Evolutionary conservation across 176 grass and related monocot species (phyloP).

Genomic region (Urochloa ruziziensis): DNA sequence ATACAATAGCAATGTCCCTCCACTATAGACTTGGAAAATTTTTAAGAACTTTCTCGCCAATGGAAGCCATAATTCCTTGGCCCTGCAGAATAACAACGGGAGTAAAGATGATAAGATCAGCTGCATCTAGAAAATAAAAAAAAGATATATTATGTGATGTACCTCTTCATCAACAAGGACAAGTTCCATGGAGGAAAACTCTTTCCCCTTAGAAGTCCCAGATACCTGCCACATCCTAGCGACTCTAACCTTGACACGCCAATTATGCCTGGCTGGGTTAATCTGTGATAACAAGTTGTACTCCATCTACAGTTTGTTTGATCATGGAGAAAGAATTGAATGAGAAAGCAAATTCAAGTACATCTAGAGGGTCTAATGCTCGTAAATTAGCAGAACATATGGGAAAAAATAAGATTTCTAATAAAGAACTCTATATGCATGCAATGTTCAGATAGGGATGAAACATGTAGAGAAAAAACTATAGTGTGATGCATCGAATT

Average conservation of each 20-base stretch:
- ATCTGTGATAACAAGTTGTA: background rate
- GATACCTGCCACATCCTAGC: background rate
- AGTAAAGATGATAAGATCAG: background rate
- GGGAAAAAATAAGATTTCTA: too few species aligned
- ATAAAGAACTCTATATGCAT: too few species aligned
- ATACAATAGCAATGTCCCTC: background rate
- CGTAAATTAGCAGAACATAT: background rate
- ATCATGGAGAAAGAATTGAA: background rate
- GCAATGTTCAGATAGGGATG: background rate
- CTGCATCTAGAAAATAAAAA: background rate
- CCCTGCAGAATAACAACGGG: background rate
- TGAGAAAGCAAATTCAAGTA: background rate
- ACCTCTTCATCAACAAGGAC: slow-evolving; percentile 2
- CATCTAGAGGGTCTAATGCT: background rate
- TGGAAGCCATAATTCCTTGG: background rate
- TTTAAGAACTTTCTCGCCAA: background rate
- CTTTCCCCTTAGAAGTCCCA: background rate
- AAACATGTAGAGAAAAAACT: background rate
- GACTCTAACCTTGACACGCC: background rate
- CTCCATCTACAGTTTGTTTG: background rate
- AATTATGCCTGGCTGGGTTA: background rate
- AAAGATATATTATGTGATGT: background rate
- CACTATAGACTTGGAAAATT: background rate
- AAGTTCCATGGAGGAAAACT: background rate
- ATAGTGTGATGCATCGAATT: background rate